Evolutionary conservation across 2,329 filamentous ascomycete genomes (phyloP).

Genomic region (Ascochyta lentis): DNA sequence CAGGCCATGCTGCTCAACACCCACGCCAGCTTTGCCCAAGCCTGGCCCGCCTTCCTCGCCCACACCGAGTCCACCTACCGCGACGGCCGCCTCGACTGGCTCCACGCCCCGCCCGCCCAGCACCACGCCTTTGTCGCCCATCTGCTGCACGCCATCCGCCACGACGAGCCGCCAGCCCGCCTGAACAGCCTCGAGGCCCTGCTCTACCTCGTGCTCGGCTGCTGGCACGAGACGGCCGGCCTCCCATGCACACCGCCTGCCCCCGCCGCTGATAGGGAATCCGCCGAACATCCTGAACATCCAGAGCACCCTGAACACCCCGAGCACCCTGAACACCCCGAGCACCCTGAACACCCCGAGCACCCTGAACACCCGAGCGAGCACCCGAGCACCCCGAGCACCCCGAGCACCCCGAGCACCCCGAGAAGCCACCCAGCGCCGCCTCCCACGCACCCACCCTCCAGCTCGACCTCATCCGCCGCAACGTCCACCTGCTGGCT

Average conservation of each 20-base stretch:
- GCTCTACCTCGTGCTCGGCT: slow-evolving; percentile 56
- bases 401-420: too few relatives aligned
- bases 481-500: slow-evolving; percentile 52
- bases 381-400: too few relatives aligned
- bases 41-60: slow-evolving; percentile 62
- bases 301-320: too few relatives aligned
- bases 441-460: slow-evolving; percentile 44
- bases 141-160: slow-evolving; percentile 43
- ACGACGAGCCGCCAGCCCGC: slow-evolving; percentile 36
- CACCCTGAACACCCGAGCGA: too few relatives aligned
- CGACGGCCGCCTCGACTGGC: slow-evolving; percentile 66
- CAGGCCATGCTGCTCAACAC: slow-evolving; percentile 78
- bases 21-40: slow-evolving; percentile 76
- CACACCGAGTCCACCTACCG: slow-evolving; percentile 51
- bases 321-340: too few relatives aligned
- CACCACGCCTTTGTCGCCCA: slow-evolving; percentile 64
- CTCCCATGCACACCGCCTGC: slow-evolving; percentile 4
- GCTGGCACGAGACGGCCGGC: slow-evolving; percentile 59
- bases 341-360: too few relatives aligned
- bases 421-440: too few relatives aligned
- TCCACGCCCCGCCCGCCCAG: slow-evolving; percentile 65
- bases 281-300: too few relatives aligned
- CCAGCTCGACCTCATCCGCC: slow-evolving; percentile 55
- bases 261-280: too few relatives aligned
- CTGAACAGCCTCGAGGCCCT: slow-evolving; percentile 53